Base-by-base conservation (phyloP, 306 rosid genomes). In the Sophora flavescens region DNA sequence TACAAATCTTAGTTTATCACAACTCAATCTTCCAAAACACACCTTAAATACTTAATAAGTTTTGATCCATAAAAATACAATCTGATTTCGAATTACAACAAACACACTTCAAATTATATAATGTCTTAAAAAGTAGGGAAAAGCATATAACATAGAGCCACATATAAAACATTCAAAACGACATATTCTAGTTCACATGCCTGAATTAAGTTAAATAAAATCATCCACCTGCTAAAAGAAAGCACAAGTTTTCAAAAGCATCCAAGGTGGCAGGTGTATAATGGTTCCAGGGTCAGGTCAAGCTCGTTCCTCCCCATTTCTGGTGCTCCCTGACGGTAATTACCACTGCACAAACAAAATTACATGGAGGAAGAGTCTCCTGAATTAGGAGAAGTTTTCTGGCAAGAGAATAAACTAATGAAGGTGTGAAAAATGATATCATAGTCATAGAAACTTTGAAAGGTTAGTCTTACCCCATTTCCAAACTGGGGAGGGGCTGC, bases 261-360 rank as follows among this genome's bases (percentile, higher is more conserved):
- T 39, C 89, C 89, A 17, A 79, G 87, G 80, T 84, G 83, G 80
- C 88, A 84, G 54, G 88, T 32, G 58, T 81, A 92, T 11, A 81
- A 62, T 68, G 97, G 88, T 47, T 92, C 96, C 18, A 92, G 92
- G 26, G 88, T 90, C 48, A 92, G 89, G 59, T 87, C 91, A 48
- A 92, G 96, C n/a, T 84, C 88, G 28, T 87, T 92, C 84, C 91
- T 88, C 50, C 90, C 80, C 44, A 14, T 41, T 38, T 85, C 87
- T 63, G 70, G 83, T 65, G 83, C 81, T 70, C 64, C 86, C 63
- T 77, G 81, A 58, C 76, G 70, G 69, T 83, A 79, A 59, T 54
- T 81, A 11, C 86, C 92, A 15, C 96, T 92, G 87, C 82, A 86
- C 16, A 53, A 66, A 28, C n/a, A 39, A 15, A 39, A 18, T 39